Evolutionary conservation across 2,329 filamentous ascomycete genomes (phyloP).

Genomic region (Fusarium nematophilum): DNA sequence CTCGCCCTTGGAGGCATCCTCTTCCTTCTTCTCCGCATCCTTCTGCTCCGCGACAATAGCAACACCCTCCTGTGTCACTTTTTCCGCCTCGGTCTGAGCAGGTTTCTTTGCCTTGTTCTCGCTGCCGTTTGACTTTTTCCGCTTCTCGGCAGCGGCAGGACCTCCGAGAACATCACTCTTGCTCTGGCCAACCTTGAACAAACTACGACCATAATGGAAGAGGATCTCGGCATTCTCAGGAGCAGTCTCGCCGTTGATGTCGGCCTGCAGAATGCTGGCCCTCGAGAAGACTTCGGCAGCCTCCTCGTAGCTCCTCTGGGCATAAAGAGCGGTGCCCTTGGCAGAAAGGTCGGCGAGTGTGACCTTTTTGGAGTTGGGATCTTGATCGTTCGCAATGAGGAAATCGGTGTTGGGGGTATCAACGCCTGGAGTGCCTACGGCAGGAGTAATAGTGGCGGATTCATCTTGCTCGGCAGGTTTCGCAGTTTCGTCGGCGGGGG

Average conservation of each 20-base stretch:
- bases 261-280: slow-evolving; percentile 89
- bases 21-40: slow-evolving; percentile 53
- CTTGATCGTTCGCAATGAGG: slow-evolving; percentile 53
- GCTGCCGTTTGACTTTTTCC: slow-evolving; percentile 54
- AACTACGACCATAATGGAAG: slow-evolving; percentile 91
- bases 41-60: slow-evolving; percentile 58
- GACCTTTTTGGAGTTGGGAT: slow-evolving; percentile 65
- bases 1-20: slow-evolving; percentile 52
- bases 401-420: slow-evolving; percentile 40
- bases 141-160: slow-evolving; percentile 70
- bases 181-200: slow-evolving; percentile 93
- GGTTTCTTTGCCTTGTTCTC: slow-evolving; percentile 52
- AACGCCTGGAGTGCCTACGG: slow-evolving; percentile 21
- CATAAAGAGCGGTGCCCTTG: slow-evolving; percentile 85
- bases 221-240: slow-evolving; percentile 93
- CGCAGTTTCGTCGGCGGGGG: slow-evolving; percentile 18
- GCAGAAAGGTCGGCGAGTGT: slow-evolving; percentile 82
- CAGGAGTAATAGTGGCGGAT: slow-evolving; percentile 33
- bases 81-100: slow-evolving; percentile 53
- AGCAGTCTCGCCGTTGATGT: slow-evolving; percentile 91
- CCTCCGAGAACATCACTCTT: slow-evolving; percentile 95
- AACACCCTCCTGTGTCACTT: slow-evolving; percentile 59
- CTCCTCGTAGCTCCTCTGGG: slow-evolving; percentile 86
- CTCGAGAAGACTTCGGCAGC: slow-evolving; percentile 89
- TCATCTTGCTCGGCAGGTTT: slow-evolving; percentile 32